Evolutionary conservation across 306 rosid species (phyloP).

Genomic region (Vigna unguiculata): DNA sequence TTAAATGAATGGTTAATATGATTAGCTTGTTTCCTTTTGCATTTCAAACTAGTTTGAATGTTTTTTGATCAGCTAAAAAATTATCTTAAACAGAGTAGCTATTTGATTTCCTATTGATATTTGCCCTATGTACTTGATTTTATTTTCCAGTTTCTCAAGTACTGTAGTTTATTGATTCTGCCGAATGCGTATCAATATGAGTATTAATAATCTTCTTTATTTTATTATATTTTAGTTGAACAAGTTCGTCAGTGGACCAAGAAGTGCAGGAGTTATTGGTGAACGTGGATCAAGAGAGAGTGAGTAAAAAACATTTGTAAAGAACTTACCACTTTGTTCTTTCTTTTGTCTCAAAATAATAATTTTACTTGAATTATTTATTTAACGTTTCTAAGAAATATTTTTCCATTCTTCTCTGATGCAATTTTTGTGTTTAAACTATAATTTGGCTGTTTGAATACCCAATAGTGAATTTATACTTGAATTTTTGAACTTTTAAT

Average conservation of each 20-base stretch:
- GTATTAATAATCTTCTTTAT: slow-evolving; percentile 21
- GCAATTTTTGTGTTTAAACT: slow-evolving; percentile 23
- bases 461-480: background rate
- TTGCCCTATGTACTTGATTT: slow-evolving; percentile 3
- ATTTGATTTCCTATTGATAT: slow-evolving; percentile 38
- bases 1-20: slow-evolving; percentile 28
- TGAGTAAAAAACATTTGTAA: slow-evolving; percentile 55
- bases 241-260: slow-evolving; percentile 95
- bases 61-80: slow-evolving; percentile 28
- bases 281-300: slow-evolving; percentile 98
- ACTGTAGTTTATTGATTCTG: slow-evolving; percentile 23
- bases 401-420: slow-evolving; percentile 26
- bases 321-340: background rate
- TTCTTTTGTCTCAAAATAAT: slow-evolving; percentile 14
- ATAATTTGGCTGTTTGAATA: background rate
- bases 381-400: slow-evolving; percentile 11
- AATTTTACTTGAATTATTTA: background rate
- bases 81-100: background rate
- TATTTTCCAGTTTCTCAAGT: slow-evolving; percentile 7
- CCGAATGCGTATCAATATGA: slow-evolving; percentile 27
- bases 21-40: slow-evolving; percentile 33
- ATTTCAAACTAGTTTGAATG: slow-evolving; percentile 32
- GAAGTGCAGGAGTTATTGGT: slow-evolving; percentile 89
- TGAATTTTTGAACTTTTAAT: background rate
- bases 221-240: slow-evolving; percentile 66